Conservation (phyloP, 768 basidiomycete genomes). For the Dictyophora rubrovolvata region DNA sequence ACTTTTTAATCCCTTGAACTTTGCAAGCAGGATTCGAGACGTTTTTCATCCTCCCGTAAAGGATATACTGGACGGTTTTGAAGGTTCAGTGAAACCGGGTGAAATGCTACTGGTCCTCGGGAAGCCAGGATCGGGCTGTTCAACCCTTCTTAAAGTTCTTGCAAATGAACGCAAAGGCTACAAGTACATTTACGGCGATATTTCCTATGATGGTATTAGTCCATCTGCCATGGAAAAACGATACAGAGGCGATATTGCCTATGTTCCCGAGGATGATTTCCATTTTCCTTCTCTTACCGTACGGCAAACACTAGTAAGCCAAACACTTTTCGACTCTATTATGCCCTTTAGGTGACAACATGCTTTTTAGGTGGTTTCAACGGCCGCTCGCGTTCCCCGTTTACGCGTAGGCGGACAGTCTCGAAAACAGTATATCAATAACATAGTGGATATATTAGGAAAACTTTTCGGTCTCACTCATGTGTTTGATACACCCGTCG, state of each 20-base stretch:
- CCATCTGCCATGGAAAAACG: conserved; percentile 51
- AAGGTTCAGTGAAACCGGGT: conserved; percentile 48
- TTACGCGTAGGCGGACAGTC: conserved; percentile 38
- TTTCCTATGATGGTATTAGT: conserved; percentile 67
- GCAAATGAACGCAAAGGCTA: conserved; percentile 67
- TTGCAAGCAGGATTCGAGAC: conserved; percentile 33
- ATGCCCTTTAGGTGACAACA: background rate
- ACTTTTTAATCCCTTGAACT: conserved; percentile 40
- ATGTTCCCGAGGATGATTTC: conserved; percentile 76
- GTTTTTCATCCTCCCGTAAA: conserved; percentile 51
- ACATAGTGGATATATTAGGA: conserved; percentile 42
- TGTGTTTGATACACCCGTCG: conserved; percentile 30
- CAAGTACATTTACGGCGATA: conserved; percentile 54
- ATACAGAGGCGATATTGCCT: conserved; percentile 73
- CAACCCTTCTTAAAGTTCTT: conserved; percentile 71
- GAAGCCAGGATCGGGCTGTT: conserved; percentile 77
- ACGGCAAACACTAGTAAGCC: conserved; percentile 50
- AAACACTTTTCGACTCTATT: conserved; percentile 6
- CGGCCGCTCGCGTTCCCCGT: conserved; percentile 57
- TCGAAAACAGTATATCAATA: conserved; percentile 32
- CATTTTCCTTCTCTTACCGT: conserved; percentile 82
- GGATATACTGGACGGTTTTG: conserved; percentile 42
- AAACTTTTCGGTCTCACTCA: conserved; percentile 47
- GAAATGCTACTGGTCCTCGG: conserved; percentile 77
- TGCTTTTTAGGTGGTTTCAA: conserved; percentile 36